Evolutionary conservation across 768 basidiomycete species (phyloP), one percentile per base, ranked within the genome.

Genomic region (Agrocybe chaxingu): DNA sequence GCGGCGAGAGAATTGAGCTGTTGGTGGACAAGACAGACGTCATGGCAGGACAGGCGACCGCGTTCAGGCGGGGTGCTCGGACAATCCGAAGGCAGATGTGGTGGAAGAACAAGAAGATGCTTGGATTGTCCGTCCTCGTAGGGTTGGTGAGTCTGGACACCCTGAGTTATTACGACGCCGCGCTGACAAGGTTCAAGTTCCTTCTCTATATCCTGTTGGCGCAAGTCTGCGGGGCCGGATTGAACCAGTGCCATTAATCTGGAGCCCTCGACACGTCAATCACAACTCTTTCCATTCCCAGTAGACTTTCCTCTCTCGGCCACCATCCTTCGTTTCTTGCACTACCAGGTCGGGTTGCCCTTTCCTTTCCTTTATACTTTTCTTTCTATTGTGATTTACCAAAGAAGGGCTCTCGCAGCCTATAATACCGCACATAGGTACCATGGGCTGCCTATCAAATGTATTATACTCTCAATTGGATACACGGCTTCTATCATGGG

Each of bases 11-110:
- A 47, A 92, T 99, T 57, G 96, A 98, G 66, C 77, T 98, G 12
- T 79, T 99, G 45, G 90, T 98, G 30, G 93, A 98, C 73, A 97
- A 97, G 77, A 99, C 97, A 29, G 95, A 98, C 64, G 88, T 79
- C 48, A 91, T 99, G 85, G 89, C 91, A 6, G 87, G 85, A 8
- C 94, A 98, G 67, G 93, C 96, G 3, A 91, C 90, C 3, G 92
- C 92, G 6, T 99, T 99, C 72, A 73, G 92, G 41, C 73, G 94
- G 45, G 94, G 94, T 5, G 94, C 94, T 11, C 75, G 92, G 38
- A 84, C 76, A n/a, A 85, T 87, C 16, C 72, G 92, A 36, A 75
- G 89, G 50, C 81, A 91, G 65, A 91, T 92, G 88, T 92, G 90
- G 86, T 93, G 91, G 91, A 82, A 80, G 70, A 92, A 87, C 56